Base-by-base conservation (phyloP, 2,329 filamentous ascomycete species). In the Periglandula ipomoeae region DNA sequence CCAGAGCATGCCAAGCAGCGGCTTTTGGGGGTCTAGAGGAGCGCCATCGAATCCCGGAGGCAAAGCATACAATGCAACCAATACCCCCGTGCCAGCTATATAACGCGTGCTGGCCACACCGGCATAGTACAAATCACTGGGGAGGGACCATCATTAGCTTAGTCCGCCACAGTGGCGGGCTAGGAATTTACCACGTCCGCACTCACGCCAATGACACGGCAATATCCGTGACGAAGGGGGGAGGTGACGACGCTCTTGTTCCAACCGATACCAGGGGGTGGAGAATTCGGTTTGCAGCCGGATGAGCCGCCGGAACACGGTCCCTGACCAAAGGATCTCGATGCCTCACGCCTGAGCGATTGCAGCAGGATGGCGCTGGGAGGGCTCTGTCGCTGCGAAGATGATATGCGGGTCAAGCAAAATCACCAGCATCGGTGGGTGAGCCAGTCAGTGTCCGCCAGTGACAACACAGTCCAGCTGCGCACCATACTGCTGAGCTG, bases 281-380 rank as follows among this genome's bases (percentile, higher is more conserved):
- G 61, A 55, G 56, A 50, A 44, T 53, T 66, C 59, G 61, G 63
- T 59, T 60, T 64, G 56, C 58, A 67, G 64, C 66, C 66, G 66
- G 66, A 57, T 59, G 59, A 65, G 62, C 59, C 61, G 63, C 64
- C 62, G 58, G 53, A 47, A 50, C 50, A 48, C 27, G 45, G 32
- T 32, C 47, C 49, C 43, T 50, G 48, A 49, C 32, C 39, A 32
- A 51, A 42, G 50, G 24, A 44, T 64, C 57, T 62, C 55, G 54
- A 61, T 61, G 55, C 32, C n/a, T 44, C 35, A 46, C 17, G 15
- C 10, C 10, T 45, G 23, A n/a, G 39, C 41, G 24, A 22, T 6
- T 20, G 22, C 17, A 35, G 39, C 11, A 19, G 44, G 44, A 23
- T 30, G 13, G 42, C 5, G 42, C 32, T 34, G 26, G 42, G 27